Evolutionary conservation across 2,329 filamentous ascomycete genomes (phyloP).

Genomic region (Sordariomycetes sp.): DNA sequence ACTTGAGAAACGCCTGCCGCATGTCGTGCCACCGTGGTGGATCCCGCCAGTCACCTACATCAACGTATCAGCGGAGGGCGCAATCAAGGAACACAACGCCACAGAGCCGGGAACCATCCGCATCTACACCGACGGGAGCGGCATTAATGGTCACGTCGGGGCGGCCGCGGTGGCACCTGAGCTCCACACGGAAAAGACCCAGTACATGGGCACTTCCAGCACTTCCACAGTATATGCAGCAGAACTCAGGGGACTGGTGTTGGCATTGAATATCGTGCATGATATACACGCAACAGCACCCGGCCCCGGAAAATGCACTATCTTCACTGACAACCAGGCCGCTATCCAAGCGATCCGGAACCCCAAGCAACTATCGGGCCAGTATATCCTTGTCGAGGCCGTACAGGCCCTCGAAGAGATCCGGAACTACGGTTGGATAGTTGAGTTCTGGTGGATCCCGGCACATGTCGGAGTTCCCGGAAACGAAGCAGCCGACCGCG

Average conservation of each 20-base stretch:
- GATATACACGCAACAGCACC: constrained; percentile 8
- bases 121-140: constrained; percentile 7
- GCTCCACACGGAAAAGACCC: constrained; percentile 9
- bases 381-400: constrained; percentile 16
- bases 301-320: constrained; percentile 10
- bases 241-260: constrained; percentile 14
- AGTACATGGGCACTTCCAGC: constrained; percentile 15
- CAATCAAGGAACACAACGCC: constrained; percentile 5
- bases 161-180: constrained; percentile 13
- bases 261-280: constrained; percentile 14
- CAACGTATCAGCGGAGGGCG: not conserved
- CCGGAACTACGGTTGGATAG: constrained; percentile 4
- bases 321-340: constrained; percentile 20
- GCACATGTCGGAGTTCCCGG: constrained; percentile 10
- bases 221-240: constrained; percentile 18
- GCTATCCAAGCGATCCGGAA: constrained; percentile 16
- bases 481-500: constrained; percentile 13
- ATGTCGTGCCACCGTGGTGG: constrained; percentile 6
- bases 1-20: constrained; percentile 9
- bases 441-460: constrained; percentile 11
- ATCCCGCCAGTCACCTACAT: not conserved
- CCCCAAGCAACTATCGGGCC: constrained; percentile 14
- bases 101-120: constrained; percentile 10
- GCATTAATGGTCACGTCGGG: constrained; percentile 10
- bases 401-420: constrained; percentile 10